A percentile compares a stretch with the other conserved stretches of the same genome.
Conservation (phyloP, 768 basidiomycete species). For the Mycena epipterygia region DNA sequence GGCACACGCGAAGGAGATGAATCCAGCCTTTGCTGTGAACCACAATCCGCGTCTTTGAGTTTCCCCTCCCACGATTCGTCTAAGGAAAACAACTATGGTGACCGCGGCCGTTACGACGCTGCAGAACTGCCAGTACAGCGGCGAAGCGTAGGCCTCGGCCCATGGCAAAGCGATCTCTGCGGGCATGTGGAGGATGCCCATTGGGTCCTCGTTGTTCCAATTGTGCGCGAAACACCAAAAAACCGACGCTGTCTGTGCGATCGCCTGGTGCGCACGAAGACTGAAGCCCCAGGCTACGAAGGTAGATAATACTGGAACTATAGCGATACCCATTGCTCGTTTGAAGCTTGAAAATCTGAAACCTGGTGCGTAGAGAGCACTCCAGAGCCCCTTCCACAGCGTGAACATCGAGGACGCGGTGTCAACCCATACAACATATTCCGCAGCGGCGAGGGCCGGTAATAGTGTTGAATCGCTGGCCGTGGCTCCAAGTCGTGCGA, state of each 20-base stretch:
- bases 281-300: background rate
- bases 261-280: background rate
- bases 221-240: background rate
- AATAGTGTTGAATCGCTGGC: slow-evolving; percentile 6
- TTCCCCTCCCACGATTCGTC: too few relatives aligned
- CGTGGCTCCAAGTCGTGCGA: background rate
- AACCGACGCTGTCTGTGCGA: too few relatives aligned
- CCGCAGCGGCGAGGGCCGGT: slow-evolving; percentile 2
- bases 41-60: too few relatives aligned
- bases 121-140: background rate
- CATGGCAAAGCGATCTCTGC: background rate
- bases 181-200: background rate
- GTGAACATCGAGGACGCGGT: slow-evolving; percentile 7
- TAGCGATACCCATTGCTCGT: background rate
- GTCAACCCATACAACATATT: slow-evolving; percentile 4
- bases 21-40: too few relatives aligned
- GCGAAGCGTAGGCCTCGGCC: too few relatives aligned
- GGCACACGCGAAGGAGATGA: background rate
- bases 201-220: background rate
- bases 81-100: too few relatives aligned
- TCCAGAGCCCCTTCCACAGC: background rate
- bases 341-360: background rate
- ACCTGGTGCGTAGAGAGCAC: too few relatives aligned
- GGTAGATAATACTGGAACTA: background rate
- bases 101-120: too few relatives aligned